These are phyloP conservation scores for Pleurotus cornucopiae DNA, from an alignment of 768 basidiomycete genomes.

Conservation along the genomic window DNA sequence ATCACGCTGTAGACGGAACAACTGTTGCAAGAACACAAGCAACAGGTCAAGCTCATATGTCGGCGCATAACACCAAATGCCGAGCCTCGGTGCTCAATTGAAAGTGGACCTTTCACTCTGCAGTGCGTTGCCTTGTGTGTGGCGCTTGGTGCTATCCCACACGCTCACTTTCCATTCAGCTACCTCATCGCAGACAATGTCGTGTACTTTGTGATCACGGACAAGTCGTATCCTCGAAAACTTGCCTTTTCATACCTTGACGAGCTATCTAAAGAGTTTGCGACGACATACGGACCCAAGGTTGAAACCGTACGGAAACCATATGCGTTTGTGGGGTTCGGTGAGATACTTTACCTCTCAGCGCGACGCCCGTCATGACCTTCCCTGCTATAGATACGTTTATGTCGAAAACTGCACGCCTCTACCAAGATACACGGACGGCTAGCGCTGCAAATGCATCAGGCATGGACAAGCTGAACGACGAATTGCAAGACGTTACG, in stretches of 20 bases:
- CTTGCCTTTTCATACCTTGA: constrained; percentile 97
- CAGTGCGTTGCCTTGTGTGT: constrained; percentile 58
- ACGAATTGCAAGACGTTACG: constrained; percentile 96
- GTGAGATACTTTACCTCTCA: constrained; percentile 32
- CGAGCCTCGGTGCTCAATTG: constrained; percentile 95
- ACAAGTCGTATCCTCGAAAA: constrained; percentile 96
- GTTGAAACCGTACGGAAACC: constrained; percentile 91
- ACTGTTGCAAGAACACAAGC: constrained; percentile 94
- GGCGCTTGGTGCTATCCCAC: constrained; percentile 6
- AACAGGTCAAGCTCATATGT: constrained; percentile 96
- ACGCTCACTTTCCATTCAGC: constrained; percentile 37
- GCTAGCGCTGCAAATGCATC: constrained; percentile 63
- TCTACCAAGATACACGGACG: constrained; percentile 92
- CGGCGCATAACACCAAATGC: constrained; percentile 90
- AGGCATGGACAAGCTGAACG: constrained; percentile 84
- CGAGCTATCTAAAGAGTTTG: constrained; percentile 95
- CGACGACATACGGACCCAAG: constrained; percentile 86
- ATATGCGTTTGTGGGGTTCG: constrained; percentile 99
- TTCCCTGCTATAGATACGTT: constrained; percentile 72
- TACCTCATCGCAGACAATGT: constrained; percentile 95
- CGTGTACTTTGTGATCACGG: constrained; percentile 91
- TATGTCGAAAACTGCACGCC: constrained; percentile 94
- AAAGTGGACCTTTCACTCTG: constrained; percentile 91
- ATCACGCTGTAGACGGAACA: constrained; percentile 73
- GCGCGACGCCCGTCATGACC: neutral